A percentile compares a stretch with the other conserved stretches of the same genome.
Evolutionary conservation across 202 grass and related monocot species (phyloP).

Genomic region (Hordeum pubiflorum): DNA sequence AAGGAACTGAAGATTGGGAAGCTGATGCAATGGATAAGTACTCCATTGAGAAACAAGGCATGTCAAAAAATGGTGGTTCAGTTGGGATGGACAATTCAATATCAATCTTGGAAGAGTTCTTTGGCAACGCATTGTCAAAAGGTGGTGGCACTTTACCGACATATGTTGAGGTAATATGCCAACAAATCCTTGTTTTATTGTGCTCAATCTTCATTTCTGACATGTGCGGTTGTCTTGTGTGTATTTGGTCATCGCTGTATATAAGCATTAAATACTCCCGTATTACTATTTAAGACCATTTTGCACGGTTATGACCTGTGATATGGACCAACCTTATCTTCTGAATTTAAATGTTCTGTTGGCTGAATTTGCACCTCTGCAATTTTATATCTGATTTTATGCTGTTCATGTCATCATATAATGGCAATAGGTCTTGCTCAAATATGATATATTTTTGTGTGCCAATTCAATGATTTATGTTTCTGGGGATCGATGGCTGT

Average conservation of each 20-base stretch:
- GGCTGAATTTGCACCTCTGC: neutral
- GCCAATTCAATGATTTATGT: neutral
- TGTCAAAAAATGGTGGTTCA: conserved; percentile 29
- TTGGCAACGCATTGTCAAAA: conserved; percentile 62
- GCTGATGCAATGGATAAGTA: conserved; percentile 45
- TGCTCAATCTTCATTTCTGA: conserved; percentile 20
- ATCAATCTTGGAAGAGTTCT: conserved; percentile 86
- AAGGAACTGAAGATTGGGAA: conserved; percentile 46
- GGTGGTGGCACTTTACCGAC: conserved; percentile 31
- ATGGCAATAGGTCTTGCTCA: neutral
- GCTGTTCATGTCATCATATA: conserved; percentile 3
- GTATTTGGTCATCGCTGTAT: neutral
- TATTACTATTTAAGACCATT: neutral
- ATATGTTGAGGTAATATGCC: conserved; percentile 49
- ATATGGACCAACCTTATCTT: neutral
- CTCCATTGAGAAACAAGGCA: conserved; percentile 40
- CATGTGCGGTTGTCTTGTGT: neutral
- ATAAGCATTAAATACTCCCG: neutral
- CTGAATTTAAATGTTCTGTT: neutral
- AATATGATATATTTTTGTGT: neutral
- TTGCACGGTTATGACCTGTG: neutral
- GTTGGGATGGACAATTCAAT: conserved; percentile 46
- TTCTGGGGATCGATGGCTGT: neutral
- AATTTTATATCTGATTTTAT: conserved; percentile 6
- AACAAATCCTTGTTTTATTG: neutral